Conservation (phyloP, 148 eudicot genomes). For the Amaranthus cruentus region DNA sequence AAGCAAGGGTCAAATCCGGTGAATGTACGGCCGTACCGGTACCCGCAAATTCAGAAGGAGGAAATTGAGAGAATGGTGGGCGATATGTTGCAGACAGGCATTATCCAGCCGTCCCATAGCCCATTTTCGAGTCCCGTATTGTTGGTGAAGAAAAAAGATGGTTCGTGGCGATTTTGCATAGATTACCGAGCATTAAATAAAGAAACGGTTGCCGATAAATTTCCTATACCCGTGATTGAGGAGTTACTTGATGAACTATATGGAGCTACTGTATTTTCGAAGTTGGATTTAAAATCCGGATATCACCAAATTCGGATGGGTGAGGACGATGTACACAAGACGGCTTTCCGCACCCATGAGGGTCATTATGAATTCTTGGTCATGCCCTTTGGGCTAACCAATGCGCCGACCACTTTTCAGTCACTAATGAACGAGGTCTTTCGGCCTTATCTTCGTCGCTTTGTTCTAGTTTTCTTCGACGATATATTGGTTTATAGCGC, state of each 20-base stretch:
- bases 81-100: neutral
- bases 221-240: no score
- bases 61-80: neutral
- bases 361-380: no score
- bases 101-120: neutral
- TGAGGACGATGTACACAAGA: no score
- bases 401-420: neutral
- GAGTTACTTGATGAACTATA: no score
- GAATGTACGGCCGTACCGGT: neutral
- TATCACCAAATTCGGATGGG: no score
- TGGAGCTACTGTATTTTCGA: no score
- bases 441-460: neutral
- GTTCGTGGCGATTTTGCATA: neutral
- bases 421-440: neutral
- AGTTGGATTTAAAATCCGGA: no score
- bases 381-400: neutral
- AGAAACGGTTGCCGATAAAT: no score
- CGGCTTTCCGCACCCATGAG: no score
- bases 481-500: neutral
- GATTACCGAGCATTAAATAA: neutral
- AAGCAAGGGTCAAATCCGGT: neutral
- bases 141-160: slow-evolving; percentile 1
- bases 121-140: neutral
- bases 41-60: neutral
- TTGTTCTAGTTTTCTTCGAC: neutral